Evolutionary conservation across 768 basidiomycete genomes (phyloP).

Genomic region (Trametes coccinea): DNA sequence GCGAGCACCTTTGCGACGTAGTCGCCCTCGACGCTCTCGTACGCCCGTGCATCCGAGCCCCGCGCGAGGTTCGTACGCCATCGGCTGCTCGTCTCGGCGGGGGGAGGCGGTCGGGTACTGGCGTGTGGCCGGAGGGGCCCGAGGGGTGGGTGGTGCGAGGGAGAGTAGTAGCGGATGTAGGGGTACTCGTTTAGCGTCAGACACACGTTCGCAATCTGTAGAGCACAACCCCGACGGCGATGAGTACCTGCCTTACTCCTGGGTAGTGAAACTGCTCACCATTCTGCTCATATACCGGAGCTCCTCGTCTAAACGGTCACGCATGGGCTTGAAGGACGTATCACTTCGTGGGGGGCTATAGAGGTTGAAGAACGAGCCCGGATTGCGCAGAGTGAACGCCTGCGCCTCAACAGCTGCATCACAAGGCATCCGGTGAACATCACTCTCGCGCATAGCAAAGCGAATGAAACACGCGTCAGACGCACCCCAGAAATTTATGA

Average conservation of each 20-base stretch:
- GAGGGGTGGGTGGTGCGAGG: constrained; percentile 78
- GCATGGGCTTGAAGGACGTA: constrained; percentile 61
- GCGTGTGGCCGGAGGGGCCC: constrained; percentile 75
- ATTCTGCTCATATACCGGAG: constrained; percentile 72
- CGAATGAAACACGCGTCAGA: constrained; percentile 65
- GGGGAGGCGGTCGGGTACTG: constrained; percentile 62
- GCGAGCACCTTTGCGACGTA: constrained; percentile 83
- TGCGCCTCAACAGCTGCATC: constrained; percentile 79
- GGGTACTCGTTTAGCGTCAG: constrained; percentile 92
- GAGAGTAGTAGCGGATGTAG: constrained; percentile 89
- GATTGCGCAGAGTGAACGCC: constrained; percentile 76
- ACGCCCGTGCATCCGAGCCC: constrained; percentile 65
- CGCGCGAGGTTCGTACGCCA: constrained; percentile 85
- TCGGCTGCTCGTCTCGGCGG: constrained; percentile 60
- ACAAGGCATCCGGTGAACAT: constrained; percentile 13
- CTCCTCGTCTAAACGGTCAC: constrained; percentile 85
- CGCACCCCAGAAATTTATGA: constrained; percentile 91
- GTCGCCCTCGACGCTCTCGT: constrained; percentile 71
- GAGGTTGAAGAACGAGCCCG: constrained; percentile 82
- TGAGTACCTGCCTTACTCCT: neutral
- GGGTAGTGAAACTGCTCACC: constrained; percentile 37
- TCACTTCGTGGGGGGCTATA: constrained; percentile 83
- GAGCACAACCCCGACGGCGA: neutral
- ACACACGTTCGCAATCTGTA: constrained; percentile 83
- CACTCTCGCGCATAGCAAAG: neutral